phyloP scores from a whole-genome alignment of 805 yeast genomes.

The Kazachstania bromeliacearum region DNA sequence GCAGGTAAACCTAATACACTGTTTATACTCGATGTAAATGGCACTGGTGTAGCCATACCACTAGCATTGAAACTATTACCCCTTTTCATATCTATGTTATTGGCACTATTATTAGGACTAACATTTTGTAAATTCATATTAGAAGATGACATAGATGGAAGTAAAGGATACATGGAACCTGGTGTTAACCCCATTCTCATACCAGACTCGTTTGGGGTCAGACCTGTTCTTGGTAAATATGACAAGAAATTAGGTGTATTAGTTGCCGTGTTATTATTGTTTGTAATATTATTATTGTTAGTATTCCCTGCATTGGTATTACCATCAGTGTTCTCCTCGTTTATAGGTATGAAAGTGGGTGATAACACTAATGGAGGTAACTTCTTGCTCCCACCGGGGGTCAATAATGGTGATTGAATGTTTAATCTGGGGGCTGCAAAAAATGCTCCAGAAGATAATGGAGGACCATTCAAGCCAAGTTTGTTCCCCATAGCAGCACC shows the following conservation, averaged over 20 bases:
- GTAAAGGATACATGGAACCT: constrained; percentile 28
- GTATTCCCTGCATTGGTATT: background rate
- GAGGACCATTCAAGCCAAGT: background rate
- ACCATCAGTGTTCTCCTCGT: constrained; percentile 3
- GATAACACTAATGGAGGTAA: constrained; percentile 35
- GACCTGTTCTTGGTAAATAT: constrained; percentile 38
- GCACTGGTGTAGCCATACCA: background rate
- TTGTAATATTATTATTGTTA: background rate
- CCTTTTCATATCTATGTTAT: background rate
- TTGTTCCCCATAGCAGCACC: background rate
- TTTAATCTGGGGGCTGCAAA: constrained; percentile 11
- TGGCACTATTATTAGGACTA: background rate
- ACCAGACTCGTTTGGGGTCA: constrained; percentile 70
- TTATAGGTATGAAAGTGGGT: constrained; percentile 6
- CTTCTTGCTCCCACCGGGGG: constrained; percentile 50
- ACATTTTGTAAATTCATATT: too few species aligned
- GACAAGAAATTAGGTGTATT: constrained; percentile 3
- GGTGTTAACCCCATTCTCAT: constrained; percentile 68
- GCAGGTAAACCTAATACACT: constrained; percentile 1
- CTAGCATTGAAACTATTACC: background rate
- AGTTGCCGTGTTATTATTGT: background rate
- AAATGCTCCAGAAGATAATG: constrained; percentile 1
- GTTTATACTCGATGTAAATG: constrained; percentile 4
- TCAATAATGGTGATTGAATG: constrained; percentile 34
- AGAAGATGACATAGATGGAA: constrained; percentile 10